Percentiles rank a stretch among this genome's conserved stretches.
Conservation (phyloP, 1,284 basidiomycete genomes). For the Apiotrichum mycotoxinovorans region DNA sequence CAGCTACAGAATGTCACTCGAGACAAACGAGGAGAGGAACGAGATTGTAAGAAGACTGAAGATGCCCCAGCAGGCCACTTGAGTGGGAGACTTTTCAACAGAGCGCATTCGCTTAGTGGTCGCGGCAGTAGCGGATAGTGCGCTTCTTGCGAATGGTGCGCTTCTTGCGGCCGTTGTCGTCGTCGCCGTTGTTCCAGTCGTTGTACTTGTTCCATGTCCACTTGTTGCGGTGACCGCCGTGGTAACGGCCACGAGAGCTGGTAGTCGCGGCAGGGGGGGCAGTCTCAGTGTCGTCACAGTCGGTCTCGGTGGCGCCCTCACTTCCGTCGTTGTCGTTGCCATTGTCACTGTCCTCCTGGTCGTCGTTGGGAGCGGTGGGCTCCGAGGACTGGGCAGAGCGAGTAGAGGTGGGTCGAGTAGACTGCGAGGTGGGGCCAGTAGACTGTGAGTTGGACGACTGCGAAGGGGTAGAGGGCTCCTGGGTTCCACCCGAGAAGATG, state of each 20-base stretch:
- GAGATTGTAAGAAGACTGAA: too few relatives aligned
- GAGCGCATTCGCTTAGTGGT: too few relatives aligned
- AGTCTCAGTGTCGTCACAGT: neutral
- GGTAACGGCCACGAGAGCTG: neutral
- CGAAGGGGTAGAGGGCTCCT: neutral
- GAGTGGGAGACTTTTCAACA: too few relatives aligned
- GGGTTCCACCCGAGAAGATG: conserved; percentile 34
- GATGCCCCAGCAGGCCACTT: too few relatives aligned
- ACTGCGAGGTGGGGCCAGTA: too few relatives aligned
- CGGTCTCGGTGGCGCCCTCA: neutral
- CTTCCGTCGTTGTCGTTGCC: neutral
- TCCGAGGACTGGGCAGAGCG: neutral
- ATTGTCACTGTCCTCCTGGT: neutral
- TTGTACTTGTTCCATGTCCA: neutral
- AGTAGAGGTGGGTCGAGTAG: neutral
- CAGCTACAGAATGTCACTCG: too few relatives aligned
- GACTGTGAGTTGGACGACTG: too few relatives aligned
- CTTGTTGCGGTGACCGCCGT: too few relatives aligned
- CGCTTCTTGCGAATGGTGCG: too few relatives aligned
- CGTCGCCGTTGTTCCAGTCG: neutral
- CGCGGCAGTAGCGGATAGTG: too few relatives aligned
- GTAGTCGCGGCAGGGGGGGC: neutral
- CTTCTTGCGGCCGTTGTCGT: neutral
- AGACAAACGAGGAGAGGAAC: too few relatives aligned
- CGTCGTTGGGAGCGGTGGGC: neutral